A percentile compares a stretch with the other conserved stretches of the same genome.
phyloP scores from a whole-genome alignment of 2,329 filamentous ascomycete species.

The Colletotrichum sp. region DNA sequence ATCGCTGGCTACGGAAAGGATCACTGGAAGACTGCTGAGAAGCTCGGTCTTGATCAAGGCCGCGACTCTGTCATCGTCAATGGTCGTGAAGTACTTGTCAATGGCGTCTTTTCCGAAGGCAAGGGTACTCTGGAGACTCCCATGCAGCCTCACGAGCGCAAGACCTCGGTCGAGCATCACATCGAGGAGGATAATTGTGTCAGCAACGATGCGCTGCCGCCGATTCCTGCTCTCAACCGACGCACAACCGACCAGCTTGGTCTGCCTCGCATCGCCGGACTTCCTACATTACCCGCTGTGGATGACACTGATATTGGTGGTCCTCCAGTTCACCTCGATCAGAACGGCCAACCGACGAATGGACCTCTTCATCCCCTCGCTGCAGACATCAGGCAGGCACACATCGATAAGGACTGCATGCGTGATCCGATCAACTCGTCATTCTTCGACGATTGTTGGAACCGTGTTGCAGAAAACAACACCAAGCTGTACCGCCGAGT shows the following conservation, averaged over 20 bases:
- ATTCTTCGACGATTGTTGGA: constrained; percentile 91
- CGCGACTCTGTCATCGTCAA: constrained; percentile 74
- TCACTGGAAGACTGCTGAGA: constrained; percentile 71
- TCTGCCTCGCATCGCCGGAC: constrained; percentile 70
- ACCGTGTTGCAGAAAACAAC: constrained; percentile 87
- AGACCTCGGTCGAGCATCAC: constrained; percentile 22
- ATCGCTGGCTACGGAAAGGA: constrained; percentile 81
- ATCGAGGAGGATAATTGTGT: constrained; percentile 25
- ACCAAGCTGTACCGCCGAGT: constrained; percentile 93
- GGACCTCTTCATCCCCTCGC: constrained; percentile 57
- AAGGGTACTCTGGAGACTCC: constrained; percentile 62
- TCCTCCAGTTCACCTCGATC: constrained; percentile 64
- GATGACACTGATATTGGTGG: constrained; percentile 87
- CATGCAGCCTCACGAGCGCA: constrained; percentile 44
- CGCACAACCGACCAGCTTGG: constrained; percentile 71
- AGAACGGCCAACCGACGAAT: constrained; percentile 51
- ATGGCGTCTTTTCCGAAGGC: constrained; percentile 67
- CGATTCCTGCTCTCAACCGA: constrained; percentile 60
- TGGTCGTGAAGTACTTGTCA: constrained; percentile 74
- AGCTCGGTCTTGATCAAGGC: constrained; percentile 63
- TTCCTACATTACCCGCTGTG: constrained; percentile 70
- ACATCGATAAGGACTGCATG: constrained; percentile 92
- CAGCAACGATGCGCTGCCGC: constrained; percentile 59
- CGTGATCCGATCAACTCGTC: constrained; percentile 80
- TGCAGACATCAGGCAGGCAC: constrained; percentile 74